Percentiles rank a stretch among this genome's conserved stretches.
These are phyloP conservation scores for Fusarium sp. DNA, from an alignment of 2,329 filamentous ascomycete genomes.

Conservation along the genomic window DNA sequence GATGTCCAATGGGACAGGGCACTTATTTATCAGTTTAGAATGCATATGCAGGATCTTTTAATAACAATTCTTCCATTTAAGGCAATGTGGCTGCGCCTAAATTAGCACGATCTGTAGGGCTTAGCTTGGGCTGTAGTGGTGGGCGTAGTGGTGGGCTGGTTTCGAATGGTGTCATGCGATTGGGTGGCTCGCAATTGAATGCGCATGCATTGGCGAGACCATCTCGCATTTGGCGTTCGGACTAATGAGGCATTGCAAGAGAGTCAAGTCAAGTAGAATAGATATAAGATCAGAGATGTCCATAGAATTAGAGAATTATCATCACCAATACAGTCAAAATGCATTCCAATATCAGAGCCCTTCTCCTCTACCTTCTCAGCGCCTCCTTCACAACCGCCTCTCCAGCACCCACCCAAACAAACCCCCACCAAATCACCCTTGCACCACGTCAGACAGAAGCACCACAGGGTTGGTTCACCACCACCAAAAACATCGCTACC, in stretches of 20 bases:
- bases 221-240: constrained; percentile 13
- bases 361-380: constrained; percentile 33
- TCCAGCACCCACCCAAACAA: constrained; percentile 15
- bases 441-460: constrained; percentile 4
- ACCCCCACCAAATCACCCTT: constrained; percentile 17
- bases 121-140: constrained; percentile 2
- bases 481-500: constrained; percentile 43
- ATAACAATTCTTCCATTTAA: background rate
- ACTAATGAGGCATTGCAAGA: constrained; percentile 20
- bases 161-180: background rate
- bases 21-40: background rate
- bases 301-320: background rate
- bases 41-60: background rate
- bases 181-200: constrained; percentile 36
- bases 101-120: constrained; percentile 8
- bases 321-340: constrained; percentile 20
- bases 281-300: constrained; percentile 8
- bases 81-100: background rate
- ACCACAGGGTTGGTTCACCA: constrained; percentile 42
- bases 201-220: constrained; percentile 19
- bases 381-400: constrained; percentile 8
- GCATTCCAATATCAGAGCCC: constrained; percentile 16
- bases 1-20: background rate
- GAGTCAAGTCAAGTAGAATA: background rate
- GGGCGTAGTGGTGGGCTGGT: background rate